These are phyloP conservation scores for Phytophthora hibernalis DNA, from an alignment of 352 stramenopile genomes.

Conservation along the genomic window DNA sequence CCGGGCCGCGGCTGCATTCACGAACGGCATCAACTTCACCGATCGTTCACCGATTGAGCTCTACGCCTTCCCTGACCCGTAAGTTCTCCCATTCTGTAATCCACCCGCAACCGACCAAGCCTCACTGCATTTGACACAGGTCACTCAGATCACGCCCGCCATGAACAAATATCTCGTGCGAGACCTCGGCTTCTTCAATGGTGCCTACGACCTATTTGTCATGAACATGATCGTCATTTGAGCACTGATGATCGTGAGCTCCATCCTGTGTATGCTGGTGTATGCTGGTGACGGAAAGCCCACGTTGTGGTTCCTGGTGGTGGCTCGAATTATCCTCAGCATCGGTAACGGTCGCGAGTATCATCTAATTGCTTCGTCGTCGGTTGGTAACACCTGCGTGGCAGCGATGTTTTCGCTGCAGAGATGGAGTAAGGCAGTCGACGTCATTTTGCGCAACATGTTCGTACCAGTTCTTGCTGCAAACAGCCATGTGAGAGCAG, in stretches of 20 bases:
- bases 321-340: constrained; percentile 45
- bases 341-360: constrained; percentile 48
- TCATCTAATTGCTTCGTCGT: constrained; percentile 49
- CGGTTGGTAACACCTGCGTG: constrained; percentile 58
- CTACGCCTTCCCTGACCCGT: too few relatives aligned
- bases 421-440: constrained; percentile 52
- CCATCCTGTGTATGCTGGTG: constrained; percentile 51
- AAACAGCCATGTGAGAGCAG: constrained; percentile 43
- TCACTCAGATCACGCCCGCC: constrained; percentile 4
- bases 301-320: constrained; percentile 54
- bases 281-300: constrained; percentile 32
- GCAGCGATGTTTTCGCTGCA: constrained; percentile 71
- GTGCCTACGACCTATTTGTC: constrained; percentile 72
- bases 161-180: constrained; percentile 69
- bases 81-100: constrained; percentile 27
- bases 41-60: too few relatives aligned
- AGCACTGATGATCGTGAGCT: constrained; percentile 52
- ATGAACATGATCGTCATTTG: constrained; percentile 79
- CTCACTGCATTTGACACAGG: constrained; percentile 13
- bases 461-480: constrained; percentile 51
- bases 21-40: too few relatives aligned
- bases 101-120: constrained; percentile 3
- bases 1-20: too few relatives aligned
- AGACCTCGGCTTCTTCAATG: constrained; percentile 66
- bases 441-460: constrained; percentile 60